Evolutionary conservation across 495 filamentous ascomycete species (phyloP).

Genomic region (Ascodesmis nigricans): DNA sequence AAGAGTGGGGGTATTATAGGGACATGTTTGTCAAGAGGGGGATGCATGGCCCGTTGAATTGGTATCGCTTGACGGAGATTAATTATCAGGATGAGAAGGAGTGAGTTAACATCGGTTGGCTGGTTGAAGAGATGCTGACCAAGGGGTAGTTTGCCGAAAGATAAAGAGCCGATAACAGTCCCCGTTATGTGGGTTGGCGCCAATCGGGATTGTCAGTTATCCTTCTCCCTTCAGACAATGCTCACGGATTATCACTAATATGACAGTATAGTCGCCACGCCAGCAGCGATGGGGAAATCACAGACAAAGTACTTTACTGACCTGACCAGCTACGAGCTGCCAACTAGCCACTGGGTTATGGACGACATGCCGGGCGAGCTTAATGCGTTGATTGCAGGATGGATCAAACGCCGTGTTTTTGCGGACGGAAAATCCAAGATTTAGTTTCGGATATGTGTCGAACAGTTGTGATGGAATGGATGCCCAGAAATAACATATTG

Average conservation of each 20-base stretch:
- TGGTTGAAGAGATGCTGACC: constrained; percentile 21
- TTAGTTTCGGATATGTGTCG: no score
- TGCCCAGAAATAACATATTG: no score
- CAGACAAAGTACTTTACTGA: constrained; percentile 46
- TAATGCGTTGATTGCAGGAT: constrained; percentile 11
- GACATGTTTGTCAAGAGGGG: constrained; percentile 47
- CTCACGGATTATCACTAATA: neutral
- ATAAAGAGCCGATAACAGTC: no score
- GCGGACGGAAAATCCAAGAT: constrained; percentile 7
- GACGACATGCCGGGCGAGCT: constrained; percentile 40
- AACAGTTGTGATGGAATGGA: no score
- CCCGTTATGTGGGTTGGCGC: constrained; percentile 59
- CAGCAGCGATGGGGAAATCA: constrained; percentile 34
- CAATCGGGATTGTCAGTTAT: constrained; percentile 29
- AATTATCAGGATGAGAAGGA: constrained; percentile 28
- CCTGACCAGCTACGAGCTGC: constrained; percentile 34
- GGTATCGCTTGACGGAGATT: neutral
- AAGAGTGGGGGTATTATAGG: constrained; percentile 58
- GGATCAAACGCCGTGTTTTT: constrained; percentile 13
- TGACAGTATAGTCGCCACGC: constrained; percentile 28
- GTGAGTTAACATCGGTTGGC: constrained; percentile 6
- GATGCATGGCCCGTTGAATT: constrained; percentile 48
- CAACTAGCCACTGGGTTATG: constrained; percentile 48
- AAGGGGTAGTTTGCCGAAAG: no score
- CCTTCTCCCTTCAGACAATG: neutral